Base-by-base conservation (phyloP, 1,284 basidiomycete species). In the Trichosporon sp. region DNA sequence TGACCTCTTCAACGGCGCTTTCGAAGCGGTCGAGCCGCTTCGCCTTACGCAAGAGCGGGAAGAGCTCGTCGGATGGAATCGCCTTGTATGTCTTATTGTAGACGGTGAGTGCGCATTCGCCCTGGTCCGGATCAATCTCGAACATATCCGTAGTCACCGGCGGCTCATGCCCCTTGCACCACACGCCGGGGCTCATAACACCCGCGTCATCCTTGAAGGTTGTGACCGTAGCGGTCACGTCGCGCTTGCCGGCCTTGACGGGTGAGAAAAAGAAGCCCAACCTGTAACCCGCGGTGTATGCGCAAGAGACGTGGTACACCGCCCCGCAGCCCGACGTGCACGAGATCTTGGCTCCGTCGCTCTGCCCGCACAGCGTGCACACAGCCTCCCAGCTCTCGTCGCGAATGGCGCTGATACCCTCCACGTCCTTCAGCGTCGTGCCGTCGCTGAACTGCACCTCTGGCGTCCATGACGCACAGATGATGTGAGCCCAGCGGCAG, bases 241-340 rank as follows among this genome's bases (percentile, higher is more conserved):
- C 84, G 61, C 87, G 84, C 36, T 77, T 71, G 61, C 85, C 88
- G 61, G 85, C 86, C 79, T 92, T 91, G 27, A 89, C 91, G 56
- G 89, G 85, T 69, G 88, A 87, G 56, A 97, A 86, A 80, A 96
- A 92, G 77, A 98, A 97, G 19, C 90, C 93, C 69, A 98, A 90
- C 69, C 85, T 88, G 80, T 88, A 87, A 0, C 88, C 89, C 23
- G 87, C 83, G 61, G 84, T 85, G 89, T 90, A 96, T 11, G 93
- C 95, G 75, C 95, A 99, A 0, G 91, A 89, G 10, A 89, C 85
- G 78, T 99, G 95, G 76, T 89, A 94, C 63, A 89, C 86, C 59
- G 85, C 85, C 7, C 82, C 81, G 76, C 95, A 97, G 69, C 93
- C 91, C 27, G 49, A 27, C 40, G 81, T 85, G 80, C 95, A 99